Percentiles rank a stretch among this genome's conserved stretches.
These are phyloP conservation scores for Gossypium bickii DNA, from an alignment of 345 rosid species.

Conservation along the genomic window DNA sequence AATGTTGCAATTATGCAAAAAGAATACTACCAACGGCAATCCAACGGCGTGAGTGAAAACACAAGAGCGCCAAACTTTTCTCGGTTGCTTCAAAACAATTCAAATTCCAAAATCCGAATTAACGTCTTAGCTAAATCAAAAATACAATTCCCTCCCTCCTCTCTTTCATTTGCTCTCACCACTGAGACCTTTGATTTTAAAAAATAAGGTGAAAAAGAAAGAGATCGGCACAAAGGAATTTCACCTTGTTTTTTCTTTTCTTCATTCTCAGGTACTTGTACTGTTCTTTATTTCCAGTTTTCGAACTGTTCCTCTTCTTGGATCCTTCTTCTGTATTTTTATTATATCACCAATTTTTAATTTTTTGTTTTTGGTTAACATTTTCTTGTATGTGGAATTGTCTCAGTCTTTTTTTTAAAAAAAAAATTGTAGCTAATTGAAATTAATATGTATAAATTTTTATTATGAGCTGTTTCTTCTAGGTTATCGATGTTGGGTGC, in stretches of 20 bases:
- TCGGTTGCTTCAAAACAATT: constrained; percentile 21
- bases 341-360: neutral
- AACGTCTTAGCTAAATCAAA: neutral
- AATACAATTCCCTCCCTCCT: neutral
- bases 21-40: neutral
- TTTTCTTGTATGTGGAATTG: neutral
- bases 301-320: neutral
- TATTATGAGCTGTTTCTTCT: neutral
- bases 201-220: too few species aligned
- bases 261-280: constrained; percentile 20
- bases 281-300: neutral
- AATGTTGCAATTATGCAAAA: too few species aligned
- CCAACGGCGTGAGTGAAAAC: neutral
- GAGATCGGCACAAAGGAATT: too few species aligned
- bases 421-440: neutral
- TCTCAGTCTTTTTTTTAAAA: too few species aligned
- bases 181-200: constrained; percentile 11
- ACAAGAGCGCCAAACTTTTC: constrained; percentile 33
- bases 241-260: neutral
- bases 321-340: neutral
- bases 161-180: neutral
- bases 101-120: constrained; percentile 17
- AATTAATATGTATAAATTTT: neutral
- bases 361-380: neutral
- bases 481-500: neutral